These are phyloP conservation scores for Coprinopsis sp. DNA, from an alignment of 768 basidiomycete genomes.

Conservation along the genomic window DNA sequence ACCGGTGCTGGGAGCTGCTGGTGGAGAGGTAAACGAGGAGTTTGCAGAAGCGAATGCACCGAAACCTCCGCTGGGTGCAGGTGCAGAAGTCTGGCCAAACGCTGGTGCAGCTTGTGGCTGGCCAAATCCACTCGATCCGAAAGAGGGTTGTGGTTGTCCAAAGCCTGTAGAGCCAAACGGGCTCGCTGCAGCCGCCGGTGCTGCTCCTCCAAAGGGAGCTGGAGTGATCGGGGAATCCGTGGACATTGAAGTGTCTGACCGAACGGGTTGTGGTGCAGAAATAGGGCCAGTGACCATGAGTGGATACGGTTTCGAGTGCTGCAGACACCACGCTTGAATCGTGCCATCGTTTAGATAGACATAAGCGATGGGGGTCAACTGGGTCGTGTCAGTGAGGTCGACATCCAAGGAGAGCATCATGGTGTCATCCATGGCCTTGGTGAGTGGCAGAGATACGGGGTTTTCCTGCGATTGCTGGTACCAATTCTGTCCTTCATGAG, in stretches of 20 bases:
- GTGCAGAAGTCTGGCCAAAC: constrained; percentile 11
- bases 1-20: not conserved
- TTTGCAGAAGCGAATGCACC: too few species aligned
- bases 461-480: constrained; percentile 47
- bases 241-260: constrained; percentile 18
- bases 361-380: constrained; percentile 55
- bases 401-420: constrained; percentile 57
- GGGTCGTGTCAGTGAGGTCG: constrained; percentile 54
- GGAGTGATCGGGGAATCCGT: constrained; percentile 11
- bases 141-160: constrained; percentile 9
- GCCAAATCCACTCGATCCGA: not conserved
- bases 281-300: constrained; percentile 39
- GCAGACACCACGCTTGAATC: constrained; percentile 65
- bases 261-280: constrained; percentile 1
- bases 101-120: not conserved
- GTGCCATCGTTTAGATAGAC: constrained; percentile 79
- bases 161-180: not conserved
- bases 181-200: not conserved
- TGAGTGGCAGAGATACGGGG: constrained; percentile 60
- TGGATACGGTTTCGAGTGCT: constrained; percentile 55
- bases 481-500: constrained; percentile 35
- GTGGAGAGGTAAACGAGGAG: too few species aligned
- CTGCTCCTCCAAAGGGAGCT: not conserved
- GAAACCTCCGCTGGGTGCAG: too few species aligned
- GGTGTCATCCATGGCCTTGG: constrained; percentile 67